Percentiles rank a stretch among this genome's conserved stretches.
Evolutionary conservation across 306 rosid species (phyloP).

Genomic region (Arachis hypogaea): DNA sequence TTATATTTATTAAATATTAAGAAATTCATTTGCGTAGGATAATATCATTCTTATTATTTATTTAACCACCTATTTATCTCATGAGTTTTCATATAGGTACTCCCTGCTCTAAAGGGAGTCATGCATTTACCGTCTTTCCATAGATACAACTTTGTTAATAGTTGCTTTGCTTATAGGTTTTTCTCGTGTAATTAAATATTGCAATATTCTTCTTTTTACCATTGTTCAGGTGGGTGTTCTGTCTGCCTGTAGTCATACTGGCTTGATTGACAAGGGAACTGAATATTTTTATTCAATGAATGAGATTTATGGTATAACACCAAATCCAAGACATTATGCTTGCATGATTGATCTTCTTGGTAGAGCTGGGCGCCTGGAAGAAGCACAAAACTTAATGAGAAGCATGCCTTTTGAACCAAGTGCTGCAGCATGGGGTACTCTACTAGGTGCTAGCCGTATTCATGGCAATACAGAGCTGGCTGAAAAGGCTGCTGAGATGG

Average conservation of each 20-base stretch:
- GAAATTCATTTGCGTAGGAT: slow-evolving; percentile 12
- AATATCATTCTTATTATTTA: slow-evolving; percentile 8
- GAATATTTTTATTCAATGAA: slow-evolving; percentile 70
- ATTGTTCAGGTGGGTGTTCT: slow-evolving; percentile 76
- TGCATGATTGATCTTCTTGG: slow-evolving; percentile 90
- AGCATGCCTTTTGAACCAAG: slow-evolving; percentile 77
- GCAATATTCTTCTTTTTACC: slow-evolving; percentile 19
- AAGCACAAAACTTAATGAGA: slow-evolving; percentile 71
- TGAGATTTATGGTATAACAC: slow-evolving; percentile 57
- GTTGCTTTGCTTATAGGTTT: slow-evolving; percentile 8
- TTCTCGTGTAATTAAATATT: slow-evolving; percentile 11
- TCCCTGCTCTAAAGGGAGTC: slow-evolving; percentile 3
- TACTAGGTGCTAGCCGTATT: slow-evolving; percentile 83
- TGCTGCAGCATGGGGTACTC: slow-evolving; percentile 90
- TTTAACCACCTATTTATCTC: slow-evolving; percentile 14
- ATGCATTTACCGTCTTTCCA: slow-evolving; percentile 10
- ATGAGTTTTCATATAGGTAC: slow-evolving; percentile 4
- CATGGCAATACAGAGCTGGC: slow-evolving; percentile 76
- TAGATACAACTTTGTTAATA: slow-evolving; percentile 26
- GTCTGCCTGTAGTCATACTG: slow-evolving; percentile 84
- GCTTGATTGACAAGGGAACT: slow-evolving; percentile 66
- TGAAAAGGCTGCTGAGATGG: slow-evolving; percentile 79
- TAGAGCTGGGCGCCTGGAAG: slow-evolving; percentile 77
- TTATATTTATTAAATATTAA: background rate
- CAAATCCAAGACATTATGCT: slow-evolving; percentile 72